Percentiles rank a stretch among this genome's conserved stretches.
These are phyloP conservation scores for Lichtheimia ornata DNA, from an alignment of 371 early-diverging fungal genomes.

Conservation along the genomic window DNA sequence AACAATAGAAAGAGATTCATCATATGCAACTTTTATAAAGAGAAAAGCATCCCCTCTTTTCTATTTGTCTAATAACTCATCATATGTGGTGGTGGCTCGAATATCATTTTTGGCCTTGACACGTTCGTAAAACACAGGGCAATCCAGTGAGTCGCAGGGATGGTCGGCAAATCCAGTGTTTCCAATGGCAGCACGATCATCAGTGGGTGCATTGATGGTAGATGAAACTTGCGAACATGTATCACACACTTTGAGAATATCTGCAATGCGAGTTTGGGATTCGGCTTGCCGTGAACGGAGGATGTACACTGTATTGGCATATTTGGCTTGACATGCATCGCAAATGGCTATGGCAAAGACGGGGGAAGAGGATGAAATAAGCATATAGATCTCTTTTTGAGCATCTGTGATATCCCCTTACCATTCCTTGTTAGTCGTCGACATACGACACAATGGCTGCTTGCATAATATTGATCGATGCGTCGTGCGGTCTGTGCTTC, in stretches of 20 bases:
- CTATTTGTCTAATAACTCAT: constrained; percentile 14
- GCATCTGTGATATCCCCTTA: constrained; percentile 4
- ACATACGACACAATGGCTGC: constrained; percentile 42
- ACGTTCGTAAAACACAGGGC: constrained; percentile 42
- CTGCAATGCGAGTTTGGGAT: constrained; percentile 21
- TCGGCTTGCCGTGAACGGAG: constrained; percentile 23
- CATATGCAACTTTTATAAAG: not conserved
- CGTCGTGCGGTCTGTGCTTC: constrained; percentile 10
- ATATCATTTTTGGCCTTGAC: constrained; percentile 40
- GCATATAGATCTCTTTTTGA: not conserved
- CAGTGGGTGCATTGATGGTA: constrained; percentile 13
- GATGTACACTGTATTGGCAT: constrained; percentile 16
- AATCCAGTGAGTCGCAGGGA: constrained; percentile 48
- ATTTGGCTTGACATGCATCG: constrained; percentile 17
- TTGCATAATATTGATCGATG: constrained; percentile 48
- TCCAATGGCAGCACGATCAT: constrained; percentile 1
- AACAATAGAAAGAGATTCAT: constrained; percentile 1
- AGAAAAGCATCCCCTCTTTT: constrained; percentile 5
- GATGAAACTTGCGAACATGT: constrained; percentile 29
- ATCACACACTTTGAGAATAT: constrained; percentile 27
- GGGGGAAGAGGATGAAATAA: not conserved
- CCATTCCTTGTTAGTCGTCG: constrained; percentile 28
- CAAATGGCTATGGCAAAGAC: constrained; percentile 35
- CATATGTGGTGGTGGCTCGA: constrained; percentile 23
- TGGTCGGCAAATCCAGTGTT: constrained; percentile 26